Evolutionary conservation across 1,284 basidiomycete species (phyloP).

Genomic region (Meira nashicola): DNA sequence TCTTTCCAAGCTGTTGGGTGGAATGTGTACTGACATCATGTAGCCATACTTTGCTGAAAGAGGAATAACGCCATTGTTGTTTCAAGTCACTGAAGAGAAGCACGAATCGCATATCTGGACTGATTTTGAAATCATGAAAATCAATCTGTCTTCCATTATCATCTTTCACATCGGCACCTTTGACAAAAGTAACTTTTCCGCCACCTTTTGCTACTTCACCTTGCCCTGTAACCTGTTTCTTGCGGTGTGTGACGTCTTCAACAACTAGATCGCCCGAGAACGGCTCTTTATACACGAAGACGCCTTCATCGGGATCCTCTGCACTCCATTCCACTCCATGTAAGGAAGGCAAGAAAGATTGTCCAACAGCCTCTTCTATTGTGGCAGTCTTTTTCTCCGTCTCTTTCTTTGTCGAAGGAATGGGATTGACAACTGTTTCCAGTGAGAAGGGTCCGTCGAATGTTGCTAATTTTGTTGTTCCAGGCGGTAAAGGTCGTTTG

Average conservation of each 20-base stretch:
- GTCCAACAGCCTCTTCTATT: constrained; percentile 35
- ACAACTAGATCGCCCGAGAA: constrained; percentile 30
- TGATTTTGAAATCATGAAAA: constrained; percentile 32
- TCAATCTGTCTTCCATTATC: constrained; percentile 21
- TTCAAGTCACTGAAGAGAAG: constrained; percentile 29
- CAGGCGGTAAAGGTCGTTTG: constrained; percentile 4
- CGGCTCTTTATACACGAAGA: constrained; percentile 39
- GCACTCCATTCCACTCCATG: constrained; percentile 16
- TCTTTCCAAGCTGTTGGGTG: constrained; percentile 60
- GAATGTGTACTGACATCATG: constrained; percentile 63
- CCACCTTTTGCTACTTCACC: constrained; percentile 35
- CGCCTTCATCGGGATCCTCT: constrained; percentile 41
- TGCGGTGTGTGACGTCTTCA: constrained; percentile 41
- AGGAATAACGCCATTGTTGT: constrained; percentile 87
- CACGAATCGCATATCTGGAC: constrained; percentile 34
- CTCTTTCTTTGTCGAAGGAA: neutral
- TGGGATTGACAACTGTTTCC: neutral
- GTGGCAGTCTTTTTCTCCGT: constrained; percentile 25
- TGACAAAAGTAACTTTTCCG: constrained; percentile 28
- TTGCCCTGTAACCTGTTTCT: constrained; percentile 25
- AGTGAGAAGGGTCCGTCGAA: neutral
- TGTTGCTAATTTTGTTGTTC: neutral
- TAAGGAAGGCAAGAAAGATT: constrained; percentile 15
- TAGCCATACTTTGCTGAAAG: constrained; percentile 81
- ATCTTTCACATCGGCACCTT: constrained; percentile 34